Base-by-base conservation (phyloP, 2,329 filamentous ascomycete species). In the Cercospora janseana region DNA sequence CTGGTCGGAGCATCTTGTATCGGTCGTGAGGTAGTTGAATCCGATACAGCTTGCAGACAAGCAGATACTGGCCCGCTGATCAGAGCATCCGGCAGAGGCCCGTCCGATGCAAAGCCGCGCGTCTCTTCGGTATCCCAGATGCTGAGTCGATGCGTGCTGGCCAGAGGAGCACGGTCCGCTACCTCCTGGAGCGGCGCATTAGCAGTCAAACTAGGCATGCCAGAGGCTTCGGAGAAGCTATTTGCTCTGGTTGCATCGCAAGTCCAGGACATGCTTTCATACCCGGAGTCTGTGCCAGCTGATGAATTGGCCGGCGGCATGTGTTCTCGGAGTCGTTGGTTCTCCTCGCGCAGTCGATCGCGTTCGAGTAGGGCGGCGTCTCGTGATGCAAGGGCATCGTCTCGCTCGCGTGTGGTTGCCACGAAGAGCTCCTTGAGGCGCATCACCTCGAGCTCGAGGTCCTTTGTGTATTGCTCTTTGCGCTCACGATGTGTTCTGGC, bases 381-480 rank as follows among this genome's bases (percentile, higher is more conserved):
- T 31, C 57, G 50, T 3, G 51, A 35, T 4, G 45, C 38, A 13
- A 51, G 38, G 6, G 57, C 57, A 8, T 29, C 46, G 15, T 60
- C 55, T 31, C 57, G 52, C 29, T 60, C 57, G 26, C 51, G 53
- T n/a, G 54, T 13, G 12, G 54, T 43, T 5, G 48, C 46, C 8
- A 47, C 38, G 26, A 53, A 60, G 26, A 60, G 51, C 28, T 60
- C 58, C 23, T 58, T 58, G 12, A 58, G 46, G 5, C 58, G 53
- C 41, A 56, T 45, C 16, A 60, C 51, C 38, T 60, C 58, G 12
- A 56, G 35, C 28, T 60, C 58, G 12, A 60, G 49, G 9, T 58
- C 58, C 34, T 60, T 60, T 6, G 58, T 60, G 38, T 60, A 60
- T 35, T 58, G 52, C 41, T 60, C 58, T 43, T 60, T 60, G 10